Base-by-base conservation (phyloP, 371 early-diverging fungal genomes). In the Rhizopus microsporus region DNA sequence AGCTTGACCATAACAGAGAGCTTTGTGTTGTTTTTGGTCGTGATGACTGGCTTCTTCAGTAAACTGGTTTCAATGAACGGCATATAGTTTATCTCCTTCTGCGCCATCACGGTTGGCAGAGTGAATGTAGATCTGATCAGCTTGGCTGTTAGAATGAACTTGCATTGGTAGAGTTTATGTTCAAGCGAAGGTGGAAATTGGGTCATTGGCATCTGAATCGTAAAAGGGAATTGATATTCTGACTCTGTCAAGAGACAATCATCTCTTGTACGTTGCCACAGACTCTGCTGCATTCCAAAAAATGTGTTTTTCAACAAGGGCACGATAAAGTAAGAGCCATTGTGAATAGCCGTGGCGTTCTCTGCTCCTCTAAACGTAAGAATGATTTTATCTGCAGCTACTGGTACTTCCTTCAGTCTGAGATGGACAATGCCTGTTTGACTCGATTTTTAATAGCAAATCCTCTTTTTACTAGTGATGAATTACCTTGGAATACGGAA, bases 401-500 rank as follows among this genome's bases (percentile, higher is more conserved):
- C 37, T 30, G 59, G 62, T 10, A 56, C 35, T 47, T 56, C 56
- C 29, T 57, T 60, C 64, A 60, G 52, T 17, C 37, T 32, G 34
- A 60, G 62, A n/a, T 62, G 63, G 44, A 70, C 67, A 40, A 63
- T 60, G 38, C 71, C 71, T 64, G 56, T 30, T n/a, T 7, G 7
- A 38, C 15, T 5, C 31, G 8, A 1, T 23, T 13, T 15, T 23
- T 8, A 17, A 30, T 46, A 37, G 17, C 5, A 23, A 23, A 23
- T 23, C 44, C 16, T 7, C 16, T 1, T 47, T 38, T 23, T 51
- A 31, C 5, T 42, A 1, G 0, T 38, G 29, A 37, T 12, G 6
- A 40, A 31, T 17, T 57, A 75, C 76, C 76, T 72, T 76, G 71
- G 29, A 76, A 76, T 4, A 72, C 71, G 16, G 73, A 72, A 37